Conservation (phyloP, 2,329 filamentous ascomycete species). For the Hypoxylon sp. region DNA sequence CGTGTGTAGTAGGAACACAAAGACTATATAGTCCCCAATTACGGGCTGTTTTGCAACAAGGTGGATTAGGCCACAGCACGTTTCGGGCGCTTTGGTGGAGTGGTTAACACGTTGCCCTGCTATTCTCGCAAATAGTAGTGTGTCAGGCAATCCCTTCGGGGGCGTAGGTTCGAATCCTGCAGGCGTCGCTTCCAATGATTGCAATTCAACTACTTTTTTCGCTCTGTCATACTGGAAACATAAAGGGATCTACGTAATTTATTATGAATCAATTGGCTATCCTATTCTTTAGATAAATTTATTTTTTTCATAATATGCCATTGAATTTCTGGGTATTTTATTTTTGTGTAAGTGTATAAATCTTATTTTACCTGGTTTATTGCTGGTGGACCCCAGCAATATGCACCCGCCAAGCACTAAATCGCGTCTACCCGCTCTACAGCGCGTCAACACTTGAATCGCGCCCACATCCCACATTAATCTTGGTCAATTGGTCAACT, state of each 20-base stretch:
- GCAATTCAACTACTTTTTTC: no score
- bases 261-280: no score
- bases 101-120: constrained; percentile 5
- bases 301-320: no score
- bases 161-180: constrained; percentile 3
- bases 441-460: constrained; percentile 39
- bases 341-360: no score
- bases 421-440: constrained; percentile 35
- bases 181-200: neutral
- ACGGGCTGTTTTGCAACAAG: neutral
- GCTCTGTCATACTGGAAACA: no score
- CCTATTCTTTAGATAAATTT: no score
- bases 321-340: no score
- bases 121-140: constrained; percentile 3
- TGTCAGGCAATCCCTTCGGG: neutral
- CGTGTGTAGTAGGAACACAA: neutral
- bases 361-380: no score
- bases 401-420: constrained; percentile 18
- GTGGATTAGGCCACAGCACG: neutral
- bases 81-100: neutral
- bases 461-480: constrained; percentile 20
- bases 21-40: neutral
- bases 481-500: constrained; percentile 16
- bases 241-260: no score
- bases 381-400: constrained; percentile 18